Base-by-base conservation (phyloP, 257 asterid species). In the Nicotiana tomentosiformis region DNA sequence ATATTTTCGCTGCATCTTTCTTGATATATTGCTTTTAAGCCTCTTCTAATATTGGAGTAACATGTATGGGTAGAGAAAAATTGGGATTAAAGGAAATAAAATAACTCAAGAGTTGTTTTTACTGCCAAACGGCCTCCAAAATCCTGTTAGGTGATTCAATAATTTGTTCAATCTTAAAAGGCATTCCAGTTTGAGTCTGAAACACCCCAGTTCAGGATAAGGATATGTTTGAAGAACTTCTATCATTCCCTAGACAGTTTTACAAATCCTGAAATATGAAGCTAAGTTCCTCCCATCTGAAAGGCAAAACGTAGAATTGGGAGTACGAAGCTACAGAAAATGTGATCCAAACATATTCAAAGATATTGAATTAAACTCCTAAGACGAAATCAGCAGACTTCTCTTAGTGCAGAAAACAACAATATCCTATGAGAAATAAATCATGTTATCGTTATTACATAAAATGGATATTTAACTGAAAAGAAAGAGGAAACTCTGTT, bases 341-440 rank as follows among this genome's bases (percentile, higher is more conserved):
- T 72, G 39, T 72, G 78, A 8, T 2, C 9, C 37, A 23, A 72
- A 18, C 5, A 5, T 15, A 20, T 46, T 46, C 61, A 46, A 46
- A 35, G 79, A 72, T 46, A 72, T 46, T 23, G 0, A 6, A 46
- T 23, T 23, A 72, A 72, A 20, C 23, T 1, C 20, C 20, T 72
- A 12, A 72, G 4, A 23, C 14, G 32, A 49, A 46, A 72, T 46
- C 57, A 72, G 10, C 10, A 3, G 79, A 12, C 61, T 46, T 46
- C 3, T 5, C 37, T 23, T 72, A 46, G 61, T 46, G 61, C 20
- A 72, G 12, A 43, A 43, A 20, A 46, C 8, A 18, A 5, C 77
- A 69, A 10, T n/a, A 69, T 72, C 78, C 78, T 72, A 20, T 72
- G 78, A 72, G 78, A 57, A 72, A 43, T 69, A 43, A 4, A 46